Conservation (phyloP, 2,329 filamentous ascomycete genomes). For the Arthrobotrys conoides region DNA sequence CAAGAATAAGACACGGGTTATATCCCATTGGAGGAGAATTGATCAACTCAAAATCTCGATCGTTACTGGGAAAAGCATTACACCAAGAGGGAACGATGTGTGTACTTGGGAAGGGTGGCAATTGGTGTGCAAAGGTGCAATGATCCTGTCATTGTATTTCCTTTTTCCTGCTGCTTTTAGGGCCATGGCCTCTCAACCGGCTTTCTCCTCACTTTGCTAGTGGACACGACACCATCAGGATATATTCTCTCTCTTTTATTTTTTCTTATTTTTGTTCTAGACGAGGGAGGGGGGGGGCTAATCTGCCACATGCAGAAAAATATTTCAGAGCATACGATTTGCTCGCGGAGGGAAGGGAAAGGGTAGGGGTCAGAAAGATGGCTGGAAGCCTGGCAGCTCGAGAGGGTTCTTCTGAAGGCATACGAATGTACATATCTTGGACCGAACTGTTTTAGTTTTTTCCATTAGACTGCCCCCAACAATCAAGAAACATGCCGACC, state of each 20-base stretch:
- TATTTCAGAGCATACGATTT: constrained; percentile 61
- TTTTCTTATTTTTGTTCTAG: constrained; percentile 58
- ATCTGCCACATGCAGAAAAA: constrained; percentile 62
- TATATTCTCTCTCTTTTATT: constrained; percentile 55
- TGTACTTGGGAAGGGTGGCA: constrained; percentile 56
- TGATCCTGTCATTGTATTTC: constrained; percentile 60
- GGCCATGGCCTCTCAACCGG: constrained; percentile 59
- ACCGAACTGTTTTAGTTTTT: constrained; percentile 61
- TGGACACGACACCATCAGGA: constrained; percentile 62
- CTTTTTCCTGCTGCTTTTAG: constrained; percentile 60
- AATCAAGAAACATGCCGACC: constrained; percentile 62
- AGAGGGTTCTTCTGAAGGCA: constrained; percentile 54
- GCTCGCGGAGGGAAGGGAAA: constrained; percentile 60
- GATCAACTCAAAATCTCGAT: constrained; percentile 60
- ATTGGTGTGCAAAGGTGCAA: constrained; percentile 61
- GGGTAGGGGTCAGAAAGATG: constrained; percentile 61
- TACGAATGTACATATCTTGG: constrained; percentile 62
- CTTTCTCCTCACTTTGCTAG: constrained; percentile 61
- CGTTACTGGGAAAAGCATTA: constrained; percentile 49
- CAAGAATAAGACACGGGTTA: constrained; percentile 61
- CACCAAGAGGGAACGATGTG: constrained; percentile 43
- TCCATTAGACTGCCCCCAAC: constrained; percentile 60
- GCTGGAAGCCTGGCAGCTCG: constrained; percentile 59
- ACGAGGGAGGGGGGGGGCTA: constrained; percentile 58
- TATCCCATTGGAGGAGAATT: constrained; percentile 62